These are phyloP conservation scores for Aspergillus ruber DNA, from an alignment of 2,329 filamentous ascomycete genomes.

Conservation along the genomic window DNA sequence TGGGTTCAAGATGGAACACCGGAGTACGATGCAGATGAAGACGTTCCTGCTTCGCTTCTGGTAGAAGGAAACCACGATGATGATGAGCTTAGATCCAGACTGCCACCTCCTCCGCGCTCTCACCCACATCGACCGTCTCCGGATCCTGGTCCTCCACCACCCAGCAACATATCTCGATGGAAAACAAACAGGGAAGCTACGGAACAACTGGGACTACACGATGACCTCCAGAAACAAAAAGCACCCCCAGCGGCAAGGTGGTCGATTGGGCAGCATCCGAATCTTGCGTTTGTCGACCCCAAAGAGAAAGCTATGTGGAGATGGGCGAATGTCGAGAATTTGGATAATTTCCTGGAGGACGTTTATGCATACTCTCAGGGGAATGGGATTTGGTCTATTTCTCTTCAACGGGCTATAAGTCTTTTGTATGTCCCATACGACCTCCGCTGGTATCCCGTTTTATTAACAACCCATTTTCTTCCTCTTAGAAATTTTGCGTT, in stretches of 20 bases:
- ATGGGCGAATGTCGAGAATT: conserved; percentile 85
- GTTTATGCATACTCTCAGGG: conserved; percentile 83
- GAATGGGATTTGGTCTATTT: conserved; percentile 77
- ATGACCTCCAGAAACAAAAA: conserved; percentile 7
- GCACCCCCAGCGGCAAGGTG: conserved; percentile 18
- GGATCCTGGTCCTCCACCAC: conserved; percentile 38
- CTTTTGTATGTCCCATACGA: conserved; percentile 55
- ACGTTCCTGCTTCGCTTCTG: conserved; percentile 58
- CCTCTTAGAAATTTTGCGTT: conserved; percentile 65
- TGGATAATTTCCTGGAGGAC: conserved; percentile 78
- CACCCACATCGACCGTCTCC: conserved; percentile 14
- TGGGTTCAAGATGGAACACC: conserved; percentile 26
- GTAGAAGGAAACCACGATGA: conserved; percentile 47
- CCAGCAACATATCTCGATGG: conserved; percentile 45
- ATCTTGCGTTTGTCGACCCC: conserved; percentile 46
- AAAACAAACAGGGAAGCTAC: conserved; percentile 33
- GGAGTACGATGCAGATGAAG: conserved; percentile 44
- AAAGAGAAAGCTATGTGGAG: conserved; percentile 81
- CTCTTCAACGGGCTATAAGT: conserved; percentile 64
- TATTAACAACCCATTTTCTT: not conserved
- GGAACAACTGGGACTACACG: conserved; percentile 33
- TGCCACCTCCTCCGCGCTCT: conserved; percentile 28
- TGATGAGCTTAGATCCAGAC: conserved; percentile 33
- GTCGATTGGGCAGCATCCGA: conserved; percentile 24
- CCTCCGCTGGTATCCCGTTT: not conserved